Evolutionary conservation across 306 rosid species (phyloP).

Genomic region (Trifolium pratense): DNA sequence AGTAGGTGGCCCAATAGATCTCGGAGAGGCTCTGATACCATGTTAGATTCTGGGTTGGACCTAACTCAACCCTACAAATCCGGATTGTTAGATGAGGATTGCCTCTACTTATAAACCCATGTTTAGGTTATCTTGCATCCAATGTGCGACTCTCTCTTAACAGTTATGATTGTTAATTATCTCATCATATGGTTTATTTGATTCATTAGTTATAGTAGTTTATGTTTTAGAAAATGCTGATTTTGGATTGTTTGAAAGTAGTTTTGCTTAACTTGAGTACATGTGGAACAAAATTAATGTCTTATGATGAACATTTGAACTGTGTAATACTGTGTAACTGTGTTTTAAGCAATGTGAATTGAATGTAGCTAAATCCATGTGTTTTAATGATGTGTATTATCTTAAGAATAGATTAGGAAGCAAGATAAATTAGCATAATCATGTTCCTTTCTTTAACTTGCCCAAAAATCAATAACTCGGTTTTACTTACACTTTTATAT

Average conservation of each 20-base stretch:
- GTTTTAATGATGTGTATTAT: not conserved
- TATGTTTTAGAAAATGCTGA: conserved; percentile 9
- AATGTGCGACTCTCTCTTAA: too few species aligned
- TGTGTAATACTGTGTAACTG: too few species aligned
- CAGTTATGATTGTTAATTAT: not conserved
- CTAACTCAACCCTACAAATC: too few species aligned
- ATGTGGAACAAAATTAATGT: conserved; percentile 25
- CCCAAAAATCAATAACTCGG: conserved; percentile 1
- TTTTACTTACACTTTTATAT: conserved; percentile 41
- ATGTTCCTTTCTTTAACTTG: conserved; percentile 35
- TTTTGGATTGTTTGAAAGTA: conserved; percentile 9
- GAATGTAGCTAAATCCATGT: conserved; percentile 1
- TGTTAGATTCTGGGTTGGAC: too few species aligned
- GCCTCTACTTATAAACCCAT: too few species aligned
- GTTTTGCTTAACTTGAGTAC: too few species aligned
- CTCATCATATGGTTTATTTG: conserved; percentile 18
- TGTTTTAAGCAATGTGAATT: conserved; percentile 7
- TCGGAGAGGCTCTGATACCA: too few species aligned
- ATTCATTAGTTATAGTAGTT: not conserved
- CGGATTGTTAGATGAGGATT: too few species aligned
- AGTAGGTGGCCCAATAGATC: too few species aligned
- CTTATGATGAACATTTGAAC: not conserved
- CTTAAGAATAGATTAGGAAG: not conserved
- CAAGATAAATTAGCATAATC: conserved; percentile 15
- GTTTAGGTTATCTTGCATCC: too few species aligned